Base-by-base conservation (phyloP, 441 rosid genomes). In the Mallotus japonicus region DNA sequence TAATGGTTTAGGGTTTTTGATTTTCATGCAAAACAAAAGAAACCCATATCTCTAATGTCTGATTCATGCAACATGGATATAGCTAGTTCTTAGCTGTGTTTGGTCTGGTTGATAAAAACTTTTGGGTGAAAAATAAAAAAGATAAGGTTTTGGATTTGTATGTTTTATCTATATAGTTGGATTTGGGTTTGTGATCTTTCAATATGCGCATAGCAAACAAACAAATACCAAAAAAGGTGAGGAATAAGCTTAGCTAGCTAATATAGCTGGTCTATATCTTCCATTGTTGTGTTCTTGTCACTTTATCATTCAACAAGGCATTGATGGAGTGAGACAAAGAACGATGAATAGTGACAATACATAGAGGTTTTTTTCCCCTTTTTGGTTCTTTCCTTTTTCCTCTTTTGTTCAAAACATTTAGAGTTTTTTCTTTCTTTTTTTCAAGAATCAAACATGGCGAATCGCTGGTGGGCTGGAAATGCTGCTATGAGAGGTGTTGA, bases 381-480 rank as follows among this genome's bases (percentile, higher is more conserved):
- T 20, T 10, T 55, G 24, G 17, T 54, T 44, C n/a, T 61, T 67
- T 34, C 9, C 6, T 49, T 56, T 56, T 16, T 8, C 34, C 34
- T 28, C 9, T 28, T 59, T 70, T 42, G 12, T 62, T 42, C 37
- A 12, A 59, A 59, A 42, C 46, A 17, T 28, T 28, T 5, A n/a
- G 17, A 28, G 42, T 3, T 17, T n/a, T 13, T 17, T 4, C 20
- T 14, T 12, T 19, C 54, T 50, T 72, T 68, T 49, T 40, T 69
- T 67, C 57, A 44, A 32, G 69, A 49, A 51, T 44, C 56, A 63
- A 70, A 62, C 49, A 91, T 91, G 98, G 94, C 96, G 42, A 90
- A 87, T 77, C 93, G 91, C 10, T 91, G 97, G 97, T 91, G 98
- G 98, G 90, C 89, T 42, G 96, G 90, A 50, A 90, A 88, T 75